Evolutionary conservation across 1,284 basidiomycete genomes (phyloP).

Genomic region (Fomitopsis schrenkii): DNA sequence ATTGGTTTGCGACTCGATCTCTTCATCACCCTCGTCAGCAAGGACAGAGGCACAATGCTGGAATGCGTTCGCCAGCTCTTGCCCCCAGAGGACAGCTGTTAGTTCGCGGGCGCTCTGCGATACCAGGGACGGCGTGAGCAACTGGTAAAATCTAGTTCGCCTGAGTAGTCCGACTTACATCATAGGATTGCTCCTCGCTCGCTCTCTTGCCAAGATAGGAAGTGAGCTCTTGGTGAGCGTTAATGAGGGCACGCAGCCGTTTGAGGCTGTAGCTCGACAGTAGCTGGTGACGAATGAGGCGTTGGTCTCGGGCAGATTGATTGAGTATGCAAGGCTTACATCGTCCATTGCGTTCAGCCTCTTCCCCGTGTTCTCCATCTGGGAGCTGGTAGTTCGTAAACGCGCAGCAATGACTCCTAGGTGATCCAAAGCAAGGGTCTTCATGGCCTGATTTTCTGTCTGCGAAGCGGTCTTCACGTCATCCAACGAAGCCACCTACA

Average conservation of each 20-base stretch:
- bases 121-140: not conserved
- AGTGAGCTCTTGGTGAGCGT: conserved; percentile 60
- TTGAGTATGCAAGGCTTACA: conserved; percentile 27
- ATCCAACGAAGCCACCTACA: conserved; percentile 71
- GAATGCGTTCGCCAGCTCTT: conserved; percentile 65
- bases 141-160: not conserved
- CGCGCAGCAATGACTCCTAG: conserved; percentile 88
- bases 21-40: conserved; percentile 29
- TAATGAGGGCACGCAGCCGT: conserved; percentile 53
- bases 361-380: conserved; percentile 31
- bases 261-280: conserved; percentile 47
- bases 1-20: conserved; percentile 22
- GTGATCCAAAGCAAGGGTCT: conserved; percentile 88
- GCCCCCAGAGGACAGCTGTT: conserved; percentile 66
- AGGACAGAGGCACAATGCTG: conserved; percentile 48
- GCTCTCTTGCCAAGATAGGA: conserved; percentile 64
- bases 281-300: conserved; percentile 20
- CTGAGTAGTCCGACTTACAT: conserved; percentile 41
- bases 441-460: conserved; percentile 76
- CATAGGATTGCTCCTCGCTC: conserved; percentile 73
- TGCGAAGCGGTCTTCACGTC: conserved; percentile 68
- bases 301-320: conserved; percentile 33
- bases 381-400: conserved; percentile 60
- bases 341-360: conserved; percentile 64
- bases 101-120: conserved; percentile 73